These are phyloP conservation scores for Fusarium subglutinans DNA, from an alignment of 2,329 filamentous ascomycete species.

Conservation along the genomic window DNA sequence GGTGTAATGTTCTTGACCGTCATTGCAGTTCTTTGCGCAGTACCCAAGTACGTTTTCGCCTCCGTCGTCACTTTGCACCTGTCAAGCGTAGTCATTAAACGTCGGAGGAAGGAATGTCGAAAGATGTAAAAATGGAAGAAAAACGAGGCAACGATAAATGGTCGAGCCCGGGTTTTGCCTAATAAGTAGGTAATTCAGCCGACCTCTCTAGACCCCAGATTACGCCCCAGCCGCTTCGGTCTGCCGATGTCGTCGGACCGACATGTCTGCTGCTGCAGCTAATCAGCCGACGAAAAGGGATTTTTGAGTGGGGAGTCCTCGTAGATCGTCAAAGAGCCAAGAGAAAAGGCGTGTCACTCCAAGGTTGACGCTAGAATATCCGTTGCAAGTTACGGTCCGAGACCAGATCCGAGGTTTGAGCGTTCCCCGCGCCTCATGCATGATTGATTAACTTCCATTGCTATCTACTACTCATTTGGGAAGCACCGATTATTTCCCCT, in stretches of 20 bases:
- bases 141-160: not conserved
- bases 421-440: not conserved
- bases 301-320: conserved; percentile 3
- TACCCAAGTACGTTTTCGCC: not conserved
- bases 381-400: not conserved
- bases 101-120: not conserved
- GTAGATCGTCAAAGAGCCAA: not conserved
- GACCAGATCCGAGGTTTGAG: not conserved
- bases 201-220: conserved; percentile 12
- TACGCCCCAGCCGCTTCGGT: conserved; percentile 1
- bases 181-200: conserved; percentile 35
- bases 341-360: not conserved
- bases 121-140: not conserved
- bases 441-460: not conserved
- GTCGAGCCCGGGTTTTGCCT: conserved; percentile 22
- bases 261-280: not conserved
- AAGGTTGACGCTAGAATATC: conserved; percentile 2
- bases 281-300: conserved; percentile 11
- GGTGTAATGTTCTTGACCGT: conserved; percentile 6
- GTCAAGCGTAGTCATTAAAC: not conserved
- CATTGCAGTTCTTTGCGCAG: not conserved
- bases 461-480: not conserved
- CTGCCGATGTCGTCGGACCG: conserved; percentile 26
- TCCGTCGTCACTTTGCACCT: not conserved
- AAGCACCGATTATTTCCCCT: not conserved